These are phyloP conservation scores for Chaetomium globosum DNA, from an alignment of 2,329 filamentous ascomycete species.

Conservation along the genomic window DNA sequence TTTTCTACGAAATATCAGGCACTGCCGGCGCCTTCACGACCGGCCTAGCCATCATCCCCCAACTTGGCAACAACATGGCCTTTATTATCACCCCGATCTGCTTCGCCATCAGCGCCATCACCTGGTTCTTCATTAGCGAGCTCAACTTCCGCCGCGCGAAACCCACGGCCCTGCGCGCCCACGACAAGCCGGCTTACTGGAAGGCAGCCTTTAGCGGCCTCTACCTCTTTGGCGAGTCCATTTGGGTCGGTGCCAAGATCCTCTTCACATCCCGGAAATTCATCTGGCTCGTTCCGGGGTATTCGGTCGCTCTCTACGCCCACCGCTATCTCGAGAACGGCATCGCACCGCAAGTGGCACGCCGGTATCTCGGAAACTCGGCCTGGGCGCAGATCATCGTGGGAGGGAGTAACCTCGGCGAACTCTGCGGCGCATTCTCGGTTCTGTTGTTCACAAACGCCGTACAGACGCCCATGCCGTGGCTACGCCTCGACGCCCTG, in stretches of 20 bases:
- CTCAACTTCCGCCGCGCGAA: constrained; percentile 42
- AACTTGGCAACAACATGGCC: constrained; percentile 54
- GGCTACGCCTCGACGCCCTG: constrained; percentile 52
- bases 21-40: constrained; percentile 53
- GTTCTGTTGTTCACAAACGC: constrained; percentile 54
- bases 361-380: constrained; percentile 51
- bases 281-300: constrained; percentile 54
- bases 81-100: constrained; percentile 55
- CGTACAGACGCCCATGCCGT: constrained; percentile 54
- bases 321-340: constrained; percentile 56
- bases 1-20: constrained; percentile 54
- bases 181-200: constrained; percentile 41
- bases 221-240: constrained; percentile 50
- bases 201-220: constrained; percentile 46
- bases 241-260: constrained; percentile 50
- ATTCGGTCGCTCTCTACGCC: constrained; percentile 53
- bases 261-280: constrained; percentile 52
- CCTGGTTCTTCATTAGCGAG: constrained; percentile 53
- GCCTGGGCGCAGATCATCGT: constrained; percentile 56
- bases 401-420: constrained; percentile 54
- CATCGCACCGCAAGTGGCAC: constrained; percentile 50
- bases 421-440: constrained; percentile 51
- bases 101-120: constrained; percentile 46
- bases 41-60: constrained; percentile 53
- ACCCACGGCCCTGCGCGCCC: constrained; percentile 5